These are phyloP conservation scores for Hysterangium stoloniferum DNA, from an alignment of 768 basidiomycete species.

Conservation along the genomic window DNA sequence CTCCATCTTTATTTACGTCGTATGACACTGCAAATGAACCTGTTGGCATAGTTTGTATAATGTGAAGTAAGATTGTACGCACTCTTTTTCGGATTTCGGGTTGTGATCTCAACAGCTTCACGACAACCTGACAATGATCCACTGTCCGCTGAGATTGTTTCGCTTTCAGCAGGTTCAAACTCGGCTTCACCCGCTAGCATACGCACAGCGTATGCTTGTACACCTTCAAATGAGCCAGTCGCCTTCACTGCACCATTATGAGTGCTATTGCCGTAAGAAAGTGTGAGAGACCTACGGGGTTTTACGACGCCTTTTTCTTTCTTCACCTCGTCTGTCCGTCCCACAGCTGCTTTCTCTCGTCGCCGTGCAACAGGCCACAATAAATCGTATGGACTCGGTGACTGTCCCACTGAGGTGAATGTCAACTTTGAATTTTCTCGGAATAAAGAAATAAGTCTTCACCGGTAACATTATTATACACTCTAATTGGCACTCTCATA, in stretches of 20 bases:
- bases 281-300: neutral
- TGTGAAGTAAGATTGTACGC: slow-evolving; percentile 18
- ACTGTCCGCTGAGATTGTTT: slow-evolving; percentile 15
- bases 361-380: slow-evolving; percentile 62
- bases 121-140: slow-evolving; percentile 50
- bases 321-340: slow-evolving; percentile 19
- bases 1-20: slow-evolving; percentile 90
- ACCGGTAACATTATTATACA: slow-evolving; percentile 87
- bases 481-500: slow-evolving; percentile 85
- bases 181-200: neutral
- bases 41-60: neutral
- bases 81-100: slow-evolving; percentile 87
- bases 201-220: neutral
- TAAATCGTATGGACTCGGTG: slow-evolving; percentile 67
- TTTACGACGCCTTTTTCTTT: slow-evolving; percentile 3
- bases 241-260: neutral
- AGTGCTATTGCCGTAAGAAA: neutral
- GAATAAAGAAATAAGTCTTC: slow-evolving; percentile 18
- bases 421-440: slow-evolving; percentile 4
- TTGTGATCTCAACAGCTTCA: slow-evolving; percentile 87
- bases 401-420: slow-evolving; percentile 34
- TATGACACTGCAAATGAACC: slow-evolving; percentile 59
- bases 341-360: slow-evolving; percentile 22
- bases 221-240: neutral
- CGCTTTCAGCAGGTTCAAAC: neutral